phyloP scores from a whole-genome alignment of 139 green algal species.

The Coelastrella sp. region DNA sequence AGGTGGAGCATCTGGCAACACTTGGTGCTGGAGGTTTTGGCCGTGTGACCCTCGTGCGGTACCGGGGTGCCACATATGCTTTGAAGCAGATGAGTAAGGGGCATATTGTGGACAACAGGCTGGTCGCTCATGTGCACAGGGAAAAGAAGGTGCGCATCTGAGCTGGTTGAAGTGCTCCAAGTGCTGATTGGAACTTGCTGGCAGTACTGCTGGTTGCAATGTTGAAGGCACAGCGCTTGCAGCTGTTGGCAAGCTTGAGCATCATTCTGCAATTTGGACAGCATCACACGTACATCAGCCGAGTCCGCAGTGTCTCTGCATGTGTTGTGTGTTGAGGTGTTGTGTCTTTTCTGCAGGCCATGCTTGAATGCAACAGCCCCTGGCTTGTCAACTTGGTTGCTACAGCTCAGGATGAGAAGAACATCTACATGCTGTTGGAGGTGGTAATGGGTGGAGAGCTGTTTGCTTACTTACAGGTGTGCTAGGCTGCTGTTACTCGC shows the following conservation, averaged over 20 bases:
- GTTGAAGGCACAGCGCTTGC: no score
- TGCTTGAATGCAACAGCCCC: slow-evolving; percentile 81
- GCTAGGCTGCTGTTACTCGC: no score
- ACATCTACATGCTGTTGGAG: slow-evolving; percentile 94
- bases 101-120: slow-evolving; percentile 79
- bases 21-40: slow-evolving; percentile 93
- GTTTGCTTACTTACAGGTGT: slow-evolving; percentile 90
- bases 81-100: slow-evolving; percentile 92
- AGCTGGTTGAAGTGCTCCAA: not conserved
- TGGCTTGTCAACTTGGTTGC: slow-evolving; percentile 89
- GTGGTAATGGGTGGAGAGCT: slow-evolving; percentile 93
- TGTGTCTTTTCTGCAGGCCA: slow-evolving; percentile 47
- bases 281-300: no score
- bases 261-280: no score
- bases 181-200: no score
- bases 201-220: no score
- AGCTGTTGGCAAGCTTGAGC: no score
- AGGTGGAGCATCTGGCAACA: slow-evolving; percentile 77
- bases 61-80: slow-evolving; percentile 69
- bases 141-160: slow-evolving; percentile 70
- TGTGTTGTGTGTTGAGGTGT: not conserved
- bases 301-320: no score
- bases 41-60: slow-evolving; percentile 86
- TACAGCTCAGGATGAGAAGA: slow-evolving; percentile 69
- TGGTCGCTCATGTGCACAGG: slow-evolving; percentile 91